These are phyloP conservation scores for Talaromyces ruber DNA, from an alignment of 495 filamentous ascomycete genomes.

Conservation along the genomic window DNA sequence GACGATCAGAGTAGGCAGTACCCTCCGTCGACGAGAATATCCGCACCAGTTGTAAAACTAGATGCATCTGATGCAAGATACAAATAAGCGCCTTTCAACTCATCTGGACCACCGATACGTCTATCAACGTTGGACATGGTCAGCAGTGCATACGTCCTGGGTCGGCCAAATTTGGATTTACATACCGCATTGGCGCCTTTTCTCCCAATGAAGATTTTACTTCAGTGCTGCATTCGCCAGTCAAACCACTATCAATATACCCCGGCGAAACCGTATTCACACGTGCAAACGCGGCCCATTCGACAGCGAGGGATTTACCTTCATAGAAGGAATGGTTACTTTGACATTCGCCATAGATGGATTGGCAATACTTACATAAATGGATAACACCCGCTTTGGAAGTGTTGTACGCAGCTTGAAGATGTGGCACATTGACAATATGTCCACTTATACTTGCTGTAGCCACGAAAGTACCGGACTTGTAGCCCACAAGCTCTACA, in stretches of 20 bases:
- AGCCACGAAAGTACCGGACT: slow-evolving; percentile 31
- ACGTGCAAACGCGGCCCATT: slow-evolving; percentile 80
- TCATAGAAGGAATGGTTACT: not conserved
- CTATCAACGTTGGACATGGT: not conserved
- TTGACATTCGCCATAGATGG: not conserved
- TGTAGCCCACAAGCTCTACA: slow-evolving; percentile 3
- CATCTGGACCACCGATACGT: not conserved
- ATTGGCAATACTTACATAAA: slow-evolving; percentile 45
- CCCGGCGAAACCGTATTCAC: slow-evolving; percentile 79
- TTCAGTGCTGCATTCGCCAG: slow-evolving; percentile 28
- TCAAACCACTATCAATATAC: slow-evolving; percentile 77
- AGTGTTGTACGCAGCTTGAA: slow-evolving; percentile 81
- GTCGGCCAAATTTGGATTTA: not conserved
- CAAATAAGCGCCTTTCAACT: slow-evolving; percentile 14
- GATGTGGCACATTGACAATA: slow-evolving; percentile 80
- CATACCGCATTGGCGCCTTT: slow-evolving; percentile 27
- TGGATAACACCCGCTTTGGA: slow-evolving; percentile 82
- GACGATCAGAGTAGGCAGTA: slow-evolving; percentile 17
- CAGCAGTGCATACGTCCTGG: no score
- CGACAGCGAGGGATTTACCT: slow-evolving; percentile 56
- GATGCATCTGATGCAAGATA: slow-evolving; percentile 27
- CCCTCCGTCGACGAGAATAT: slow-evolving; percentile 27
- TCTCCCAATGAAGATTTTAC: slow-evolving; percentile 15
- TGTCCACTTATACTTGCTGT: slow-evolving; percentile 64
- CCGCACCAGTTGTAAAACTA: slow-evolving; percentile 27